Evolutionary conservation across 1,284 basidiomycete genomes (phyloP).

Genomic region (Laetiporus sulphureus): DNA sequence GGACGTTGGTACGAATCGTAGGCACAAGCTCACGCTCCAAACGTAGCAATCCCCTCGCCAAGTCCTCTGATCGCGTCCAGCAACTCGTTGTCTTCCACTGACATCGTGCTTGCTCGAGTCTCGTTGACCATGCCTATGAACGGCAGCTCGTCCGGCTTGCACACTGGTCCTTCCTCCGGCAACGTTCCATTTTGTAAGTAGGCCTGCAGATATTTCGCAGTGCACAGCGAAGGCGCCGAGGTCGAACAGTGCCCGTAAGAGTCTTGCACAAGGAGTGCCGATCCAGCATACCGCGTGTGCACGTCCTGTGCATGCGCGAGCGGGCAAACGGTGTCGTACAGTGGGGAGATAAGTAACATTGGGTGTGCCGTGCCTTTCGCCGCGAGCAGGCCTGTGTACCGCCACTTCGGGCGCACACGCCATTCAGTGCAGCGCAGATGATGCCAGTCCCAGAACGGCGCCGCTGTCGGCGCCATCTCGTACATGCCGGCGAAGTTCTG

Average conservation of each 20-base stretch:
- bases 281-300: constrained; percentile 10
- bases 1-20: no score
- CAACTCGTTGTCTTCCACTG: constrained; percentile 10
- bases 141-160: constrained; percentile 18
- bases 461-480: constrained; percentile 28
- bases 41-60: neutral
- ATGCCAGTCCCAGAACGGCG: constrained; percentile 5
- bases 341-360: constrained; percentile 11
- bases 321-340: constrained; percentile 13
- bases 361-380: constrained; percentile 23
- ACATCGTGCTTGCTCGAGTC: constrained; percentile 1
- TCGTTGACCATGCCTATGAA: constrained; percentile 9
- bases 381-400: constrained; percentile 12
- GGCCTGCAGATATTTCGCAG: constrained; percentile 29
- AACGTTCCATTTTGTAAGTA: constrained; percentile 38
- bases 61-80: constrained; percentile 12
- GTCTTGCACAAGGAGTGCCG: constrained; percentile 16
- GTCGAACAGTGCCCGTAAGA: constrained; percentile 33
- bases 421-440: constrained; percentile 10
- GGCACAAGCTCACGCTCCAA: no score
- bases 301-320: constrained; percentile 10
- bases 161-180: constrained; percentile 34
- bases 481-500: constrained; percentile 23
- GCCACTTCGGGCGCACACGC: constrained; percentile 8
- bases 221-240: constrained; percentile 36